Evolutionary conservation across 192 early-diverging fungal species (phyloP).

Genomic region (Umbelopsis sp.): DNA sequence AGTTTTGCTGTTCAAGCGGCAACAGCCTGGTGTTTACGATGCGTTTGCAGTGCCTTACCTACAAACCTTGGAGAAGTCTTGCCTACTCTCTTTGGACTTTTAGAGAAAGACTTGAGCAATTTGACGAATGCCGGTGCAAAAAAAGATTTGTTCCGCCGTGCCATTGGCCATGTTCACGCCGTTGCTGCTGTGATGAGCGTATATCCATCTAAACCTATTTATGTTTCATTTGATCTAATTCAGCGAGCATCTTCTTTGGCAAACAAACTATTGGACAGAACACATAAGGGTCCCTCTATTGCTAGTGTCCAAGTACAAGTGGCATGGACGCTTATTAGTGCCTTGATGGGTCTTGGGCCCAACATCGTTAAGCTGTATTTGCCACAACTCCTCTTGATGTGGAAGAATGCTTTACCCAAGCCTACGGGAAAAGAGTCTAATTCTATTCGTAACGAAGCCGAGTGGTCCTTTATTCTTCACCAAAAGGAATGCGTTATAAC

Average conservation of each 20-base stretch:
- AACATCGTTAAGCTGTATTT: slow-evolving; percentile 81
- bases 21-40: slow-evolving; percentile 69
- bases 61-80: slow-evolving; percentile 64
- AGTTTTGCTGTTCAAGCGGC: slow-evolving; percentile 73
- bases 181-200: slow-evolving; percentile 72
- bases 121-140: slow-evolving; percentile 54
- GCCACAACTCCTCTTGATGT: slow-evolving; percentile 74
- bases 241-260: slow-evolving; percentile 80
- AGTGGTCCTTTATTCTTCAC: slow-evolving; percentile 63
- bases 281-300: slow-evolving; percentile 61
- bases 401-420: slow-evolving; percentile 82
- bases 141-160: slow-evolving; percentile 46
- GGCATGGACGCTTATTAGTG: slow-evolving; percentile 78
- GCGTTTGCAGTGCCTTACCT: slow-evolving; percentile 68
- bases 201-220: slow-evolving; percentile 63
- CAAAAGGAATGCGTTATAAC: slow-evolving; percentile 67
- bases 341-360: slow-evolving; percentile 77
- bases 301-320: slow-evolving; percentile 68
- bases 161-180: slow-evolving; percentile 63
- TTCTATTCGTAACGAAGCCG: slow-evolving; percentile 56
- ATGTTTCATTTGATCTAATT: slow-evolving; percentile 76
- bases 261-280: slow-evolving; percentile 69
- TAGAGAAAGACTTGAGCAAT: slow-evolving; percentile 73
- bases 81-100: slow-evolving; percentile 58
- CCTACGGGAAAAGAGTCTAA: slow-evolving; percentile 65